phyloP scores from a whole-genome alignment of 805 yeast species.

The Ogataea methanolica region DNA sequence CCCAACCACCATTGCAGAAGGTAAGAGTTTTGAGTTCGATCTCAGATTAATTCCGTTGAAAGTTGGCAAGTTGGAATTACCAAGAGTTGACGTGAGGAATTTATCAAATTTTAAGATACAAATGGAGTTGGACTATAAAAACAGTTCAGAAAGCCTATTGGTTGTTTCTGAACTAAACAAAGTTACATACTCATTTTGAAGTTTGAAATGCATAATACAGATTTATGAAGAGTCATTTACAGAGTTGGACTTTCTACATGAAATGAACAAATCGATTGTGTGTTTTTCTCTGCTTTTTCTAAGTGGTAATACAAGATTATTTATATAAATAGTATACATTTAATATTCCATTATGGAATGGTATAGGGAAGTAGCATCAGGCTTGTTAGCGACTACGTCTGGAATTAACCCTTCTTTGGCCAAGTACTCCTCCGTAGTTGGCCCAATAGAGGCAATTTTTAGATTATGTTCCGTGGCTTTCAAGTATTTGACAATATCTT shows the following conservation, averaged over 20 bases:
- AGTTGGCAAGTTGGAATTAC: conserved; percentile 68
- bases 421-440: conserved; percentile 75
- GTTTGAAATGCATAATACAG: background rate
- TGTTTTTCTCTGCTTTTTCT: background rate
- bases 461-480: conserved; percentile 13
- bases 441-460: conserved; percentile 82
- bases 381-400: conserved; percentile 62
- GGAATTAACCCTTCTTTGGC: conserved; percentile 48
- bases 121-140: conserved; percentile 62
- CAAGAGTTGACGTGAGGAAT: conserved; percentile 48
- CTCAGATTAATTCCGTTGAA: conserved; percentile 67
- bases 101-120: conserved; percentile 29
- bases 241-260: background rate
- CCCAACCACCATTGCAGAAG: conserved; percentile 3
- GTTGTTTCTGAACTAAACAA: conserved; percentile 68
- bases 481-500: conserved; percentile 46
- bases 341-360: conserved; percentile 29
- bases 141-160: conserved; percentile 62
- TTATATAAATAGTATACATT: background rate
- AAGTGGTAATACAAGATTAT: too few species aligned
- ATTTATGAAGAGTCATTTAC: background rate
- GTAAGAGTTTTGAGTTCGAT: conserved; percentile 23
- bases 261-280: background rate
- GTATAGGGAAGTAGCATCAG: conserved; percentile 59
- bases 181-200: conserved; percentile 54